Evolutionary conservation across 306 rosid species (phyloP).

Genomic region (Prinsepia uniflora): DNA sequence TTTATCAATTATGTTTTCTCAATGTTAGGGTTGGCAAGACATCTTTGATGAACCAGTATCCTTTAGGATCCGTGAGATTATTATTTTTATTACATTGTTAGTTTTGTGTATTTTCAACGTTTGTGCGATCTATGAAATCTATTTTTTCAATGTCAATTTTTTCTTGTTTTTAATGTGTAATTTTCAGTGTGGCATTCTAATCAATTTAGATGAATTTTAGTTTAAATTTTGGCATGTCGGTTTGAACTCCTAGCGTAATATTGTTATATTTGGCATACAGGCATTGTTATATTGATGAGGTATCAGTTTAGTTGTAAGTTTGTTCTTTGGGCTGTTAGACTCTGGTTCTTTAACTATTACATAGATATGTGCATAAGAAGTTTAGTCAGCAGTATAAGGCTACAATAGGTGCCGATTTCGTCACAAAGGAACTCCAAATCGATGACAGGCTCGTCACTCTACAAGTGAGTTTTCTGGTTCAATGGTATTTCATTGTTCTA

Average conservation of each 20-base stretch:
- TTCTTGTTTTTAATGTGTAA: too few species aligned
- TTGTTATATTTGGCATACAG: neutral
- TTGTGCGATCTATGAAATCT: neutral
- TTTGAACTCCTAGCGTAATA: neutral
- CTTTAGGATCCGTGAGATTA: conserved; percentile 27
- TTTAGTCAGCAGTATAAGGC: conserved; percentile 98
- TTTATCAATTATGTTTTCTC: neutral
- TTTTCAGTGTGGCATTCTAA: too few species aligned
- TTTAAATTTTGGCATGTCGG: neutral
- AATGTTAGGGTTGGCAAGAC: conserved; percentile 89
- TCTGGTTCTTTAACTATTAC: conserved; percentile 41
- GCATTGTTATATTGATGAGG: neutral
- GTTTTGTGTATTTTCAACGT: neutral
- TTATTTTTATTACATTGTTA: neutral
- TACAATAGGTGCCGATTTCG: conserved; percentile 97
- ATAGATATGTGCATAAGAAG: conserved; percentile 91
- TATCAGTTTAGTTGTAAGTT: neutral
- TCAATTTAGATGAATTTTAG: conserved; percentile 2
- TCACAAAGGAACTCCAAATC: conserved; percentile 92
- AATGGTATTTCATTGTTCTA: conserved; percentile 30
- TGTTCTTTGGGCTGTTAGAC: conserved; percentile 16
- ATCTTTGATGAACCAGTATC: conserved; percentile 97
- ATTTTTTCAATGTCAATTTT: conserved; percentile 1
- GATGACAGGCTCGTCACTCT: conserved; percentile 91
- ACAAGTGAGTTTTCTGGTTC: conserved; percentile 67